Base-by-base conservation (phyloP, 176 grass and related monocot genomes). In the Oropetium thomaeum region DNA sequence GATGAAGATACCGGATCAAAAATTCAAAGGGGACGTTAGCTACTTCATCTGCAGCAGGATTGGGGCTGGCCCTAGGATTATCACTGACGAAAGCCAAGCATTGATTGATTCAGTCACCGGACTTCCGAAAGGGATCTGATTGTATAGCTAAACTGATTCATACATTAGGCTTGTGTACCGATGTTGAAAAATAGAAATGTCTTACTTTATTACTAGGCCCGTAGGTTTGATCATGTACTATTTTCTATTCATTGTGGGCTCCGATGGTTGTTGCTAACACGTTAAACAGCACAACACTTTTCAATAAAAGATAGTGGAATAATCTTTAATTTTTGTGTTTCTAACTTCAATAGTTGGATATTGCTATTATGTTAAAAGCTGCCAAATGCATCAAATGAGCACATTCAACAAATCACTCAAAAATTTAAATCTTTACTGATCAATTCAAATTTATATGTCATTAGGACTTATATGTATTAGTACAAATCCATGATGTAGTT, bases 41-140 rank as follows among this genome's bases (percentile, higher is more conserved):
- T 82, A 87, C 49, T 87, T 87, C 73, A 82, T 87, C 40, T 87
- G 79, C 60, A 87, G 79, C 79, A 82, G 67, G 79, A 73, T 81
- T 59, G 79, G 85, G 34, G 26, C 85, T 55, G 85, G 85, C 32
- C 79, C 79, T 20, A 77, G 77, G 61, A 59, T 87, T 34, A 4
- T 82, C 19, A n/a, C 66, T 0, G 79, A 87, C 1, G 67, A 72
- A 71, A 78, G 60, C 32, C 58, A 77, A 15, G 39, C 73, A 8
- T 59, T 82, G 79, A 87, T 87, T n/a, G 79, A 82, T 87, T 59
- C 79, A 11, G 79, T 70, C 49, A 87, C 79, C 0, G 73, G 85
- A 23, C 79, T 78, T 58, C 79, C 85, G 1, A 72, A 87, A 71
- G 85, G 85, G 22, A 25, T 87, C 49, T 87, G 65, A 71, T 32